Base-by-base conservation (phyloP, 352 stramenopile genomes). In the Phytophthora fragariaefolia region DNA sequence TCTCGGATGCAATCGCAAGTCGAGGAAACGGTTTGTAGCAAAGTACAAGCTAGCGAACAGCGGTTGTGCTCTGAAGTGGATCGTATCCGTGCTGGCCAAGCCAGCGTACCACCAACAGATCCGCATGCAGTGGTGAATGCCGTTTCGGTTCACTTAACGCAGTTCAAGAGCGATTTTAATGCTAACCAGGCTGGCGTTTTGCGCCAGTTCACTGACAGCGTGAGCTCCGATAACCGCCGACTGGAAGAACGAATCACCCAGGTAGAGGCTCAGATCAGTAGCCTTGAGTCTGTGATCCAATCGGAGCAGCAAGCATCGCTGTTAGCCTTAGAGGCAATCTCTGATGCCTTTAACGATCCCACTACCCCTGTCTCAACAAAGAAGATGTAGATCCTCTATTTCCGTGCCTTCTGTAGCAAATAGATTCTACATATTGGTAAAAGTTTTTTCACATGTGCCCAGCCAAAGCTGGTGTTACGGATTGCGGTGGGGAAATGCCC, bases 251-350 rank as follows among this genome's bases (percentile, higher is more conserved):
- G 83, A 23, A 77, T 92, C 54, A 38, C 63, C n/a, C 64, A 78
- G 15, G 59, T 90, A 7, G 83, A 92, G 50, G 20, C 53, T 34
- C 80, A 92, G 60, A 69, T 92, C n/a, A 69, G 36, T 0, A 73
- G 63, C 13, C 62, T 92, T 2, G 83, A 90, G 28, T 58, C 62
- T 0, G 76, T 92, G 26, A 84, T 92, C 46, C 79, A 92, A 52
- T 77, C 79, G 3, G 83, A 92, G 58, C 83, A 92, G 51, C 81
- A 92, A 69, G 79, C 83, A 3, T 90, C 81, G 18, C 68, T 92
- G 22, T 60, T 89, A 23, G 83, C 83, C 10, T 67, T 92, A 18
- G 81, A 92, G 28, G 83, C 83, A 4, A 90, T 92, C 34, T 92
- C 83, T 24, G 83, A 89, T 32, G 83, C 83, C 13, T 89, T 92